Percentiles rank a stretch among this genome's conserved stretches.
Evolutionary conservation across 2,329 filamentous ascomycete species (phyloP).

Genomic region (Fragosphaeria purpurea): DNA sequence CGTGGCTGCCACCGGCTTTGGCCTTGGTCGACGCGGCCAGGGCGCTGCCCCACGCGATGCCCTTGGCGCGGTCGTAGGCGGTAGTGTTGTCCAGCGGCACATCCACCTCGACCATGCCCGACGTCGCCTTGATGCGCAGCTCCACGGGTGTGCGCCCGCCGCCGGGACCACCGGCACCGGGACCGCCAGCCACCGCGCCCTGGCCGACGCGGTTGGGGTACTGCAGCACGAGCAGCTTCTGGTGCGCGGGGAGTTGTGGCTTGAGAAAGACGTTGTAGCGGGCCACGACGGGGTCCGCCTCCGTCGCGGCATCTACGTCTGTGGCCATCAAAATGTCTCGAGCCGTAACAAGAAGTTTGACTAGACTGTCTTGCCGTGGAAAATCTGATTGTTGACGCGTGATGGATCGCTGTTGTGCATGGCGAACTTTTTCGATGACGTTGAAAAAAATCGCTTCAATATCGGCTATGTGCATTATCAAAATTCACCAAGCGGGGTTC

Average conservation of each 20-base stretch:
- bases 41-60: constrained; percentile 71
- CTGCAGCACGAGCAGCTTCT: constrained; percentile 72
- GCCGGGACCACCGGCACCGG: neutral
- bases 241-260: constrained; percentile 50
- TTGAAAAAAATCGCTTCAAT: too few relatives aligned
- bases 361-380: too few relatives aligned
- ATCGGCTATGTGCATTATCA: too few relatives aligned
- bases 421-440: too few relatives aligned
- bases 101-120: constrained; percentile 85
- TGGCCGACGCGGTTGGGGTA: constrained; percentile 68
- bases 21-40: constrained; percentile 50
- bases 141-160: constrained; percentile 59
- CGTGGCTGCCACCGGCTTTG: constrained; percentile 56
- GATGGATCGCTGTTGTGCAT: too few relatives aligned
- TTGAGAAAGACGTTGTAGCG: constrained; percentile 84
- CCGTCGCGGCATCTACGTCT: constrained; percentile 17
- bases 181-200: constrained; percentile 28
- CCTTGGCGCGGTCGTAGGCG: constrained; percentile 78
- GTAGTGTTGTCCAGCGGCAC: constrained; percentile 63
- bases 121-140: constrained; percentile 70
- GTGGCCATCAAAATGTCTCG: too few relatives aligned
- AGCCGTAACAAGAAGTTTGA: too few relatives aligned
- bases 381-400: too few relatives aligned
- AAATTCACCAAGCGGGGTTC: too few relatives aligned
- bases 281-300: constrained; percentile 59